phyloP scores from a whole-genome alignment of 169 alveolate species.

The Perkinsus olseni region DNA sequence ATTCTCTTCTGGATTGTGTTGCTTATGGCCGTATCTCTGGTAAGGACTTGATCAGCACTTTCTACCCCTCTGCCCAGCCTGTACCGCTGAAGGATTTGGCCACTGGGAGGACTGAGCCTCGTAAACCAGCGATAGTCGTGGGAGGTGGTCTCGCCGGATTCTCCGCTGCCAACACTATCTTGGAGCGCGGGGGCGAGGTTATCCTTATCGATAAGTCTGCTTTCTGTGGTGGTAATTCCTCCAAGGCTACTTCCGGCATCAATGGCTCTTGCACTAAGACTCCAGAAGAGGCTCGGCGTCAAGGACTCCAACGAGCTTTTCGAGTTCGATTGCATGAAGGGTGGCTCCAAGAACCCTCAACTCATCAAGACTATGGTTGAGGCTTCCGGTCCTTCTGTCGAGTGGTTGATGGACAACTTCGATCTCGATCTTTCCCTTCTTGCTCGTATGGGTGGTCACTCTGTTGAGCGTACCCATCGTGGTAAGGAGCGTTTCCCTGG shows the following conservation, averaged over 20 bases:
- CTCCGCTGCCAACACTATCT: constrained; percentile 28
- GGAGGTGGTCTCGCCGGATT: constrained; percentile 24
- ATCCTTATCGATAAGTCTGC: constrained; percentile 21
- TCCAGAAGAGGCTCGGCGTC: constrained; percentile 34
- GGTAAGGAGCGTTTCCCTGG: neutral
- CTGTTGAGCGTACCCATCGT: neutral
- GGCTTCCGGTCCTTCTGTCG: constrained; percentile 18
- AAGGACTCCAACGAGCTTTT: constrained; percentile 33
- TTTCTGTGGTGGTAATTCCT: constrained; percentile 36
- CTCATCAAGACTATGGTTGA: constrained; percentile 26
- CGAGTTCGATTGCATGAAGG: constrained; percentile 39
- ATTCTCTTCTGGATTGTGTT: too few relatives aligned
- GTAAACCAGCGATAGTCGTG: neutral
- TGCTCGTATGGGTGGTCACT: constrained; percentile 12
- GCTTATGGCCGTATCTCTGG: constrained; percentile 48
- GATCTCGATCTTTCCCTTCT: neutral
- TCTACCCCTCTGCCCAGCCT: too few relatives aligned
- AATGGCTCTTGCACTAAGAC: constrained; percentile 29
- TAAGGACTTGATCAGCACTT: constrained; percentile 11
- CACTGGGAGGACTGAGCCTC: too few relatives aligned
- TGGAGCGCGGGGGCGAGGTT: constrained; percentile 23
- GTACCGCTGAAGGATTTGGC: too few relatives aligned
- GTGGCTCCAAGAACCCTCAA: constrained; percentile 38
- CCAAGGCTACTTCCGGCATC: constrained; percentile 30
- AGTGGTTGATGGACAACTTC: constrained; percentile 32